Evolutionary conservation across 345 rosid genomes (phyloP), one percentile per base, ranked within the genome.

Genomic region (Cardiospermum halicacabum): DNA sequence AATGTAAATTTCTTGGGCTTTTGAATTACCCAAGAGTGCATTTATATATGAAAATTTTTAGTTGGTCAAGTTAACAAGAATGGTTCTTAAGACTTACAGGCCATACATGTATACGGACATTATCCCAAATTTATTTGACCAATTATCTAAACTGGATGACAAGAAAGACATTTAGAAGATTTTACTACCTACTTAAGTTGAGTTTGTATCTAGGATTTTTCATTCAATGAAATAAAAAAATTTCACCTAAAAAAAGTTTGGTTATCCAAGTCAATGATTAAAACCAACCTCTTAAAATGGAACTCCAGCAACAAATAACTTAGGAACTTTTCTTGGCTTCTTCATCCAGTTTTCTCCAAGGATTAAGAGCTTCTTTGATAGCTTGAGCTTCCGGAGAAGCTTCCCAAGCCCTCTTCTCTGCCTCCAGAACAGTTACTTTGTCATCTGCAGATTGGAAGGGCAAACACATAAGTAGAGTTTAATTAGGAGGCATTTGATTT

Each of bases 331-430:
- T 34, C 39, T 11, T 34, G 9, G 19, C 39, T 65, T 50, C 72
- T 11, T 72, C 36, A 45, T 87, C 92, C 40, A 24, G 80, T 69
- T 85, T 80, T 74, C 88, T 89, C 98, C 96, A 89, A 31, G 98
- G 96, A 82, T 92, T 87, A 27, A 89, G 85, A 65, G 92, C 88
- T 27, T 89, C 91, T 74, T 82, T 80, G 21, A 80, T 51, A 25
- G 95, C 96, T 75, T 79, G 85, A 64, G 88, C 96, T 76, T 89
- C 89, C 11, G 78, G 88, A 7, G 91, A 84, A 75, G 68, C 72
- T 62, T 87, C 96, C 82, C 79, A 89, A 19, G 95, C 89, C 34
- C 84, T 84, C 77, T 83, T 89, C 86, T 89, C 96, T 2, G 95
- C 78, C 77, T 92, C 92, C 55, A 92, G 51, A 28, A 75, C 91